Base-by-base conservation (phyloP, 75 land plant genomes). In the Cupressus sempervirens region DNA sequence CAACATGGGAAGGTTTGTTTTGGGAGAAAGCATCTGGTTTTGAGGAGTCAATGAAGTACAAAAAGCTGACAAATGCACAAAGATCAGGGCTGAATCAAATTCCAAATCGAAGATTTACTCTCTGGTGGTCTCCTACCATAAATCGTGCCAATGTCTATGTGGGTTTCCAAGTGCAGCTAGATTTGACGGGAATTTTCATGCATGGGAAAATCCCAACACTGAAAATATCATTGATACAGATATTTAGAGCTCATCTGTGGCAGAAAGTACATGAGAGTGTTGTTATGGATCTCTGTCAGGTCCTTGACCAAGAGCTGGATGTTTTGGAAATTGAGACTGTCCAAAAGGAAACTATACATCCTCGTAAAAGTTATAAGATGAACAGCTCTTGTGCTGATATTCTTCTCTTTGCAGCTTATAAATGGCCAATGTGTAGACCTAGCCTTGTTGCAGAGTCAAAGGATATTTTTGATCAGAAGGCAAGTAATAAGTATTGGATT, bases 41-140 rank as follows among this genome's bases (percentile, higher is more conserved):
- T 89, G 99, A 98, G 87, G 98, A 98, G 89, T 98, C 98, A 0
- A 98, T 98, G 99, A 98, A 98, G 88, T 98, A 96, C 79, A 98
- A 98, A 92, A 98, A 98, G 88, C 89, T 98, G 56, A 98, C 99
- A 38, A 98, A 98, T 88, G 99, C 99, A 20, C 99, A 98, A 83
- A 86, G 99, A 85, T 98, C 99, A 76, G 99, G 99, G 54, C 91
- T 98, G 32, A 98, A 96, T 86, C 99, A 98, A 75, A 98, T 98
- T 87, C 99, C 99, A 5, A 98, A 98, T 83, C 95, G 99, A 56
- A 90, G 99, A 46, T 98, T 98, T 82, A 98, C 99, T 4, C 91
- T 98, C n/a, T 98, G 99, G 99, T 98, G 99, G 99, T 98, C 99
- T 41, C 99, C 99, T 46, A 96, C 99, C 15, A 98, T 98, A 20